Evolutionary conservation across 1,284 basidiomycete species (phyloP).

Genomic region (Inonotus obliquus): DNA sequence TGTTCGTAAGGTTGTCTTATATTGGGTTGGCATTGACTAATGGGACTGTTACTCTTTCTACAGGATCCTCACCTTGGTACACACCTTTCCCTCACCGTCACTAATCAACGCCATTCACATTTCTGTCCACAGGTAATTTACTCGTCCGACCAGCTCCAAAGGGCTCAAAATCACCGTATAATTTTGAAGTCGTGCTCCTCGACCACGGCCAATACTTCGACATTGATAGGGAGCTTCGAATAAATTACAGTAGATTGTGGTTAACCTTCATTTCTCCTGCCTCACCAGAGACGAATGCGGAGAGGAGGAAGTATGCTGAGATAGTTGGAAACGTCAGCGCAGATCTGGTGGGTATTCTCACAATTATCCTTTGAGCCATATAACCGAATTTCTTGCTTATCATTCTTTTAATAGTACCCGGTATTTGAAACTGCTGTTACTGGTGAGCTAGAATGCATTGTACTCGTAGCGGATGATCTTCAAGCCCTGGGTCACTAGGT

Average conservation of each 20-base stretch:
- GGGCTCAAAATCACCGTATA: slow-evolving; percentile 74
- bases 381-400: neutral
- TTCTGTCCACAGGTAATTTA: slow-evolving; percentile 64
- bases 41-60: slow-evolving; percentile 1
- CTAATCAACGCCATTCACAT: neutral
- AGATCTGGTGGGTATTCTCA: slow-evolving; percentile 57
- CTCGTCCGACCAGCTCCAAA: slow-evolving; percentile 75
- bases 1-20: slow-evolving; percentile 37
- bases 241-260: slow-evolving; percentile 83
- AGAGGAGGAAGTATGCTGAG: slow-evolving; percentile 80
- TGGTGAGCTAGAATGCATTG: slow-evolving; percentile 29
- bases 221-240: slow-evolving; percentile 69
- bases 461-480: neutral
- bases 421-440: slow-evolving; percentile 88
- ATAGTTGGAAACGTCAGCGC: slow-evolving; percentile 87
- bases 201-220: slow-evolving; percentile 95
- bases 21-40: neutral
- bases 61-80: slow-evolving; percentile 76
- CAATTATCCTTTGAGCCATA: neutral
- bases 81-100: neutral
- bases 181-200: slow-evolving; percentile 90
- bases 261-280: slow-evolving; percentile 76
- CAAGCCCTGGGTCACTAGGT: slow-evolving; percentile 43
- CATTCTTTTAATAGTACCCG: slow-evolving; percentile 52
- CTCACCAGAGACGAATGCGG: slow-evolving; percentile 55